Conservation (phyloP, 2,329 filamentous ascomycete genomes). For the Decorospora gaudefroyi region DNA sequence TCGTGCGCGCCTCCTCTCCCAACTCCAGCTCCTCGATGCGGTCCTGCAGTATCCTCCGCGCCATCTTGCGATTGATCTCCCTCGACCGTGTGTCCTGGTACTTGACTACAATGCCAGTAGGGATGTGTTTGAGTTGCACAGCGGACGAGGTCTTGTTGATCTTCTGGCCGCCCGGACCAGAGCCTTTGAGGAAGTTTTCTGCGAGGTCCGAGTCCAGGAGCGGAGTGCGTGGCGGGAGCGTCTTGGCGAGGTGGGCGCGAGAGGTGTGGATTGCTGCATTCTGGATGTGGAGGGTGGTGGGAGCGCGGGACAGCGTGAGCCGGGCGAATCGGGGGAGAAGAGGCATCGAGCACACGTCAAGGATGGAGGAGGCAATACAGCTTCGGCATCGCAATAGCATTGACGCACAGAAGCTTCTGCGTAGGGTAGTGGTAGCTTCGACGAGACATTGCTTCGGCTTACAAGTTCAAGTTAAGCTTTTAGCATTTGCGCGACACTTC, state of each 20-base stretch:
- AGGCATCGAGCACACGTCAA: slow-evolving; percentile 19
- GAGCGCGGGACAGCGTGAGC: slow-evolving; percentile 9
- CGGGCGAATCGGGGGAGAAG: slow-evolving; percentile 9
- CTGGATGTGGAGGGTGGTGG: slow-evolving; percentile 8
- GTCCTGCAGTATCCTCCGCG: slow-evolving; percentile 75
- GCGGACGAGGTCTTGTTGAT: slow-evolving; percentile 99
- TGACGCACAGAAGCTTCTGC: slow-evolving; percentile 1
- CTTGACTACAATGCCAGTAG: slow-evolving; percentile 92
- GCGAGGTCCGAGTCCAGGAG: slow-evolving; percentile 79
- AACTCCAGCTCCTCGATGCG: slow-evolving; percentile 74
- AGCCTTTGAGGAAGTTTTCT: slow-evolving; percentile 86
- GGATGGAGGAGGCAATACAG: slow-evolving; percentile 7
- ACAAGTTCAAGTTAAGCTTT: too few species aligned
- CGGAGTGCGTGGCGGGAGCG: slow-evolving; percentile 70
- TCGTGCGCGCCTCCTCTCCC: slow-evolving; percentile 69
- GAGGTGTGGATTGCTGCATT: slow-evolving; percentile 7
- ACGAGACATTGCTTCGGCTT: too few species aligned
- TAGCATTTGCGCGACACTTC: too few species aligned
- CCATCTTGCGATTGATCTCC: slow-evolving; percentile 83
- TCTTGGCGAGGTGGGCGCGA: slow-evolving; percentile 32
- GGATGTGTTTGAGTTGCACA: slow-evolving; percentile 87
- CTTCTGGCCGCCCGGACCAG: slow-evolving; percentile 92
- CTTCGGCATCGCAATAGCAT: slow-evolving; percentile 26
- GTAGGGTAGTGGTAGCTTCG: too few species aligned
- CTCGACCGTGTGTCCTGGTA: slow-evolving; percentile 88